These are phyloP conservation scores for Tinospora cordifolia DNA, from an alignment of 164 flowering plant species.

Conservation along the genomic window DNA sequence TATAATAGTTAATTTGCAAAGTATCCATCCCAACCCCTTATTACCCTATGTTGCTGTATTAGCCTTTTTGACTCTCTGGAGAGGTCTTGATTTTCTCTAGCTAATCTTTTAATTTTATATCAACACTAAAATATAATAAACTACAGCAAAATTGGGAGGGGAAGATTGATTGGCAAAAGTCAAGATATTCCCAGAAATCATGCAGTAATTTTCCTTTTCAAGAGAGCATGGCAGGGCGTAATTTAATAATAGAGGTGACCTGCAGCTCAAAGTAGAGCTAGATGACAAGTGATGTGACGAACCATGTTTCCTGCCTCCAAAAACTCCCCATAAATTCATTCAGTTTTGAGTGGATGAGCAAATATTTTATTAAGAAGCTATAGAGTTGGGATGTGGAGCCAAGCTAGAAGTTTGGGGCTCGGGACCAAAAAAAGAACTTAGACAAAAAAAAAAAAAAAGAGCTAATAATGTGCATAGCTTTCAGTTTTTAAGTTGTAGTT, in stretches of 20 bases:
- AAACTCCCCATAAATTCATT: background rate
- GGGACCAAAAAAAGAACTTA: background rate
- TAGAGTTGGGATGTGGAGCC: background rate
- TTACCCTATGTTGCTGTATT: too few species aligned
- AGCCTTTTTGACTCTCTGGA: too few species aligned
- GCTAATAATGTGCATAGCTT: background rate
- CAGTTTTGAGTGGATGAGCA: background rate
- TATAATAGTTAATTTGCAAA: too few species aligned
- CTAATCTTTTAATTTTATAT: too few species aligned
- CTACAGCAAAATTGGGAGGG: too few species aligned
- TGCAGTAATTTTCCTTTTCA: background rate
- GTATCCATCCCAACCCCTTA: too few species aligned
- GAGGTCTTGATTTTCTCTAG: too few species aligned
- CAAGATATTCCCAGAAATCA: background rate
- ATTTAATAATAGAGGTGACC: background rate
- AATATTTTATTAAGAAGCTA: background rate
- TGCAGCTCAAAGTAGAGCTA: background rate
- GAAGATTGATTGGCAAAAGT: background rate
- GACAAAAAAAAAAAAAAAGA: background rate
- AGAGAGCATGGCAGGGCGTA: too few species aligned
- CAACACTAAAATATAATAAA: too few species aligned
- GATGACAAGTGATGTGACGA: background rate
- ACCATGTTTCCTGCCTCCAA: constrained; percentile 1
- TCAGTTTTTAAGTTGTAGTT: background rate
- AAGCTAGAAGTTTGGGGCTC: constrained; percentile 4